A percentile compares a stretch with the other conserved stretches of the same genome.
Conservation (phyloP, 768 basidiomycete species). For the Dacryopinax primogenitus region DNA sequence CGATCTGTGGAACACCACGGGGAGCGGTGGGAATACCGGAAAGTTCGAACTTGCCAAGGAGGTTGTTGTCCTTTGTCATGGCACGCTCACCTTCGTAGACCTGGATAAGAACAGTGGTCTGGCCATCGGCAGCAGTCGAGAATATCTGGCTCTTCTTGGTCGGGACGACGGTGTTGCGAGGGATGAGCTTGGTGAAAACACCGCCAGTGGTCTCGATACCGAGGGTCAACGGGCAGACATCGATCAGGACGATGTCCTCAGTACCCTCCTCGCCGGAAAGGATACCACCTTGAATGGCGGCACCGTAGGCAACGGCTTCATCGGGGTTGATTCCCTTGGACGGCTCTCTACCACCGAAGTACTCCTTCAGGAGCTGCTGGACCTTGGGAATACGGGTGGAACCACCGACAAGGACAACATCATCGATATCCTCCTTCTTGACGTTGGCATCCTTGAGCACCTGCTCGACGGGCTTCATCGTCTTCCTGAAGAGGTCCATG, state of each 20-base stretch:
- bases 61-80: conserved; percentile 96
- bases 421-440: conserved; percentile 94
- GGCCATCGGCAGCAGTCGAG: conserved; percentile 74
- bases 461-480: conserved; percentile 98
- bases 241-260: conserved; percentile 83
- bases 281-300: conserved; percentile 96
- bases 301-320: conserved; percentile 98
- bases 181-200: conserved; percentile 94
- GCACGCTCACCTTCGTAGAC: conserved; percentile 96
- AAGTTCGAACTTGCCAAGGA: conserved; percentile 92
- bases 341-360: conserved; percentile 91
- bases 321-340: conserved; percentile 99
- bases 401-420: conserved; percentile 90
- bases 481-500: conserved; percentile 98
- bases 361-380: conserved; percentile 95
- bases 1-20: conserved; percentile 93
- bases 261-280: conserved; percentile 88
- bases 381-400: conserved; percentile 99
- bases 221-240: conserved; percentile 91
- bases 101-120: conserved; percentile 92
- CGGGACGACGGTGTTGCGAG: conserved; percentile 95
- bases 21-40: conserved; percentile 86
- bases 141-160: conserved; percentile 94
- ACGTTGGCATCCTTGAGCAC: conserved; percentile 95
- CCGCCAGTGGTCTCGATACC: conserved; percentile 97